A percentile compares a stretch with the other conserved stretches of the same genome.
These are phyloP conservation scores for Ceratocystiopsis brevicomis DNA, from an alignment of 2,329 filamentous ascomycete species.

Conservation along the genomic window DNA sequence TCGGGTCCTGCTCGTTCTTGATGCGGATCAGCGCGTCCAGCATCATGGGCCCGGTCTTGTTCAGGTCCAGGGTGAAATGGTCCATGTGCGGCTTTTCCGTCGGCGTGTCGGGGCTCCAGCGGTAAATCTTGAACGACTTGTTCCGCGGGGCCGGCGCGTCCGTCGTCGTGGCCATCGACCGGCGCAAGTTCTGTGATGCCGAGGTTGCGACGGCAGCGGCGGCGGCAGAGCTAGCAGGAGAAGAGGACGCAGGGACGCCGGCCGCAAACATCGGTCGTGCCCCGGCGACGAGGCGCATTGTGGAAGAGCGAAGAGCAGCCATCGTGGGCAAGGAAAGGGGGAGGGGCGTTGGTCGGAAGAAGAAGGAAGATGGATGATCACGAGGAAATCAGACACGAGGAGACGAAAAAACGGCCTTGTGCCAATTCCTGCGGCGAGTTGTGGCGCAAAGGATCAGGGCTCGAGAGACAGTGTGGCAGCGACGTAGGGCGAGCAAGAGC, in stretches of 20 bases:
- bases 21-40: conserved; percentile 91
- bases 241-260: not conserved
- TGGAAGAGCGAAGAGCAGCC: conserved; percentile 42
- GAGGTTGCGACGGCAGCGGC: conserved; percentile 13
- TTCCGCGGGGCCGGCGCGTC: conserved; percentile 33
- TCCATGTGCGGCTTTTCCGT: conserved; percentile 91
- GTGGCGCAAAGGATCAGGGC: too few relatives aligned
- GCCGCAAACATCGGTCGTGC: conserved; percentile 4
- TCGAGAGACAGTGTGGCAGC: not conserved
- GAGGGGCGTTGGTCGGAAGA: not conserved
- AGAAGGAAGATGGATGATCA: not conserved
- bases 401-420: not conserved
- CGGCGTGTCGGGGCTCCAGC: conserved; percentile 91
- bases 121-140: conserved; percentile 97
- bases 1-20: conserved; percentile 97
- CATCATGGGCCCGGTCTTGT: conserved; percentile 99
- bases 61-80: conserved; percentile 82
- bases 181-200: conserved; percentile 23
- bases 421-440: too few relatives aligned
- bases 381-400: not conserved
- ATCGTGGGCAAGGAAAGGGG: conserved; percentile 20
- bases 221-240: not conserved
- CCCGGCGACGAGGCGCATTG: conserved; percentile 29
- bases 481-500: not conserved
- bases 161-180: conserved; percentile 34